Evolutionary conservation across 2,329 filamentous ascomycete species (phyloP).

Genomic region (Dothiorella sarmentorum): DNA sequence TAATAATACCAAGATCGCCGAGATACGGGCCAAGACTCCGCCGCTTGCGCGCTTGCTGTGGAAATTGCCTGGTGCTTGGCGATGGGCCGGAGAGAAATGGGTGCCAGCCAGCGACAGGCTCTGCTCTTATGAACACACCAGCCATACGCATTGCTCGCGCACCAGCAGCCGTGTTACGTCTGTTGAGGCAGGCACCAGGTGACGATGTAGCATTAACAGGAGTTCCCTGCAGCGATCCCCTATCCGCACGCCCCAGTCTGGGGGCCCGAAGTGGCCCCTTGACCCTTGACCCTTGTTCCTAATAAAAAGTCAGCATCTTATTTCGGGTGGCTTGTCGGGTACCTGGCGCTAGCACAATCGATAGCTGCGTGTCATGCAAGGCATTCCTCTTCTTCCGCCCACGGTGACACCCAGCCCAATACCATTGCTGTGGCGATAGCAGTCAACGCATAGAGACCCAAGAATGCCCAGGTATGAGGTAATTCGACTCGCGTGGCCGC

Average conservation of each 20-base stretch:
- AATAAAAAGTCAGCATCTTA: slow-evolving; percentile 5
- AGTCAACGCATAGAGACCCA: background rate
- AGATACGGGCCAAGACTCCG: slow-evolving; percentile 5
- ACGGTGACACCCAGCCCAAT: slow-evolving; percentile 12
- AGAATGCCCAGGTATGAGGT: background rate
- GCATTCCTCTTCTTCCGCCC: background rate
- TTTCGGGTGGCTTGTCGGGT: slow-evolving; percentile 12
- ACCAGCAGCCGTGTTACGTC: background rate
- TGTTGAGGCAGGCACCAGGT: slow-evolving; percentile 4
- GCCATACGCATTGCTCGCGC: background rate
- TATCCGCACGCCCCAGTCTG: slow-evolving; percentile 5
- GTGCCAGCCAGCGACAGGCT: background rate
- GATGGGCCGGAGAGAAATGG: slow-evolving; percentile 3
- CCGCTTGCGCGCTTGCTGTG: slow-evolving; percentile 4
- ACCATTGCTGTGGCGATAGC: background rate
- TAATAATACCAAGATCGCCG: slow-evolving; percentile 1
- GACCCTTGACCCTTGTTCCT: background rate
- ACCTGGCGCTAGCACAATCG: slow-evolving; percentile 18
- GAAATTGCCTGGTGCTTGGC: slow-evolving; percentile 14
- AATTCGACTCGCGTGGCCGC: background rate
- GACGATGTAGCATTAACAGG: background rate
- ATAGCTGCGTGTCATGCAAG: slow-evolving; percentile 17
- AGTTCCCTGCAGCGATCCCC: slow-evolving; percentile 10
- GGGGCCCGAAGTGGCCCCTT: background rate
- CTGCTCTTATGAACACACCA: background rate